Evolutionary conservation across 768 basidiomycete species (phyloP).

Genomic region (Gymnopilus junonius): DNA sequence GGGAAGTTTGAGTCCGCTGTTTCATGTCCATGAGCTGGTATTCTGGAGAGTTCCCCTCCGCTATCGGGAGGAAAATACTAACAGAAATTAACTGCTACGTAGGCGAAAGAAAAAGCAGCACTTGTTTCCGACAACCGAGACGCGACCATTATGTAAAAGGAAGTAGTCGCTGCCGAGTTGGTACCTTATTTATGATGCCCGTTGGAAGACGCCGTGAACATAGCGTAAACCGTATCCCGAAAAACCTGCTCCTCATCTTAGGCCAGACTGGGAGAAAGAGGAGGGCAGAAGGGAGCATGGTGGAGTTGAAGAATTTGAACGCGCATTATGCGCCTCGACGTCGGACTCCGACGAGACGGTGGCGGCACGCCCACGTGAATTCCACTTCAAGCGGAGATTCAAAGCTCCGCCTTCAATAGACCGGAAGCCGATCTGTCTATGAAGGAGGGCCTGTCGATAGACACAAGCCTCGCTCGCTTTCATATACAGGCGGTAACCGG

Average conservation of each 20-base stretch:
- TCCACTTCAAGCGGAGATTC: no score
- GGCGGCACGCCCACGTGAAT: no score
- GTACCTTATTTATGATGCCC: not conserved
- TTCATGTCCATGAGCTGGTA: not conserved
- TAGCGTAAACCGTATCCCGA: not conserved
- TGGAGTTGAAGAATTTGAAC: no score
- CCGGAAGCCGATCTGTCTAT: no score
- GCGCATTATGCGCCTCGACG: no score
- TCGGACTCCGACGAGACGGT: no score
- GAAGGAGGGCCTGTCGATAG: no score
- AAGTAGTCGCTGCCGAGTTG: not conserved
- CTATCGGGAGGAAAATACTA: not conserved
- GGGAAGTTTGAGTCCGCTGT: not conserved
- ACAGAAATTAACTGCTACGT: not conserved
- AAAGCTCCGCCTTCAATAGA: no score
- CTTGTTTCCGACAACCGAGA: not conserved
- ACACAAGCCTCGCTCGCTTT: no score
- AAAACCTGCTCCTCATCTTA: not conserved
- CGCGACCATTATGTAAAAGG: conserved; percentile 4
- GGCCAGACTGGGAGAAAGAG: no score
- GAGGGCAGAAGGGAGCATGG: no score
- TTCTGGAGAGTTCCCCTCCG: not conserved
- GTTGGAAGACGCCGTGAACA: not conserved
- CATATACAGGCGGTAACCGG: no score
- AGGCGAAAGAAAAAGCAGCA: not conserved